Evolutionary conservation across 306 rosid species (phyloP).

Genomic region (Ormosia emarginata): DNA sequence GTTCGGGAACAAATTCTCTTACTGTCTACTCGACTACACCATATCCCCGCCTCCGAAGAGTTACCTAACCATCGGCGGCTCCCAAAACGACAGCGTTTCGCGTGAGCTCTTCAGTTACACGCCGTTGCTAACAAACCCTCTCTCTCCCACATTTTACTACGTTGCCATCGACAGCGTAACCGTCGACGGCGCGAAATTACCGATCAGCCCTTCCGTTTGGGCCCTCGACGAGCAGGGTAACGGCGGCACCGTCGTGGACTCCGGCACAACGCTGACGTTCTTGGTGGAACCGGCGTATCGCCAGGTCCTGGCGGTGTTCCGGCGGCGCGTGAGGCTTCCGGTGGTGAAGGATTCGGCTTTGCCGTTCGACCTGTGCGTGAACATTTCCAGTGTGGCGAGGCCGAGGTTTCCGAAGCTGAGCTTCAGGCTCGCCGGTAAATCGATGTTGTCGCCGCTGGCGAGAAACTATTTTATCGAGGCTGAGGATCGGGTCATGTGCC

Average conservation of each 20-base stretch:
- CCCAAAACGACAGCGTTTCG: conserved; percentile 14
- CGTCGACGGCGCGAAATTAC: conserved; percentile 42
- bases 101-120: conserved; percentile 45
- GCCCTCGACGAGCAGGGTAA: conserved; percentile 42
- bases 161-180: conserved; percentile 36
- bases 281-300: conserved; percentile 51
- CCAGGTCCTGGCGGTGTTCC: conserved; percentile 40
- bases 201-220: conserved; percentile 54
- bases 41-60: conserved; percentile 72
- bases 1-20: conserved; percentile 67
- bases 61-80: conserved; percentile 53
- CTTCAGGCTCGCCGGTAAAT: conserved; percentile 38
- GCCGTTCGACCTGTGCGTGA: conserved; percentile 70
- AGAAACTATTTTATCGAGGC: conserved; percentile 59
- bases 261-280: conserved; percentile 70
- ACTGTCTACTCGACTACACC: conserved; percentile 72
- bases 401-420: conserved; percentile 53
- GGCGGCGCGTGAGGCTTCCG: conserved; percentile 28
- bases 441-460: conserved; percentile 58
- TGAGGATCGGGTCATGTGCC: conserved; percentile 48
- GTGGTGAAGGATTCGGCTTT: neutral
- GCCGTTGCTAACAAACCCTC: conserved; percentile 43
- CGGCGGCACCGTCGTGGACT: conserved; percentile 78
- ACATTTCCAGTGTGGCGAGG: conserved; percentile 35
- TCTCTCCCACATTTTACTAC: conserved; percentile 69